Evolutionary conservation across 805 yeast genomes (phyloP), one percentile per base, ranked within the genome.

Genomic region (Ogataea minuta): DNA sequence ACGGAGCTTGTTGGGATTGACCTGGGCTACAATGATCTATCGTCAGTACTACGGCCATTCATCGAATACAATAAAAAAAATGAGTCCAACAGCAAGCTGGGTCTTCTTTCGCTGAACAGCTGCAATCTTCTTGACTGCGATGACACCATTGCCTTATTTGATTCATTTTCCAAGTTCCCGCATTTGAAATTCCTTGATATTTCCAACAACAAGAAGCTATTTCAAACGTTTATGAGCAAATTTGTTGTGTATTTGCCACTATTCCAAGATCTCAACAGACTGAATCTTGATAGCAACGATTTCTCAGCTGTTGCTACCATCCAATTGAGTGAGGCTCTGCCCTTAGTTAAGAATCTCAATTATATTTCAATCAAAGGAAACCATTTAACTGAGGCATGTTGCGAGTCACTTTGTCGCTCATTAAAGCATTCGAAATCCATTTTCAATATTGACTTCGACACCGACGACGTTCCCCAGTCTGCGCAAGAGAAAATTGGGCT

Each of bases 1-100:
- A 53, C 64, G 50, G 64, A 54, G 19, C 72, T 80, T 4, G 57
- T 78, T 47, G 96, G 96, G 3, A 60, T 90, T 5, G 96, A 89
- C 66, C 53, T 90, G 14, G 95, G 95, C 3, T 90, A 82, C 54
- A 90, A 90, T 57, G 90, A 86, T 56, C 62, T 84, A 25, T 69
- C 70, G 1, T 41, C 52, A 4, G 54, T 56, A 3, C 42, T 72
- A 36, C 59, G 56, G 21, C 68, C 70, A 9, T 55, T 74, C 16
- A 54, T 67, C 28, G 71, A 70, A 2, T 59, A 56, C 40, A 47
- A 60, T 1, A 46, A 46, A 6, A 31, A 26, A 6, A 24, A 34
- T 13, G 40, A 41, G 3, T 26, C 29, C 10, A 38, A 41, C 50
- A 44, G 49, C 41, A 31, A 64, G 13, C 50, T 77, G 44, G 54